A percentile compares a stretch with the other conserved stretches of the same genome.
Conservation (phyloP, 2,329 filamentous ascomycete species). For the Penicillium brasilianum region DNA sequence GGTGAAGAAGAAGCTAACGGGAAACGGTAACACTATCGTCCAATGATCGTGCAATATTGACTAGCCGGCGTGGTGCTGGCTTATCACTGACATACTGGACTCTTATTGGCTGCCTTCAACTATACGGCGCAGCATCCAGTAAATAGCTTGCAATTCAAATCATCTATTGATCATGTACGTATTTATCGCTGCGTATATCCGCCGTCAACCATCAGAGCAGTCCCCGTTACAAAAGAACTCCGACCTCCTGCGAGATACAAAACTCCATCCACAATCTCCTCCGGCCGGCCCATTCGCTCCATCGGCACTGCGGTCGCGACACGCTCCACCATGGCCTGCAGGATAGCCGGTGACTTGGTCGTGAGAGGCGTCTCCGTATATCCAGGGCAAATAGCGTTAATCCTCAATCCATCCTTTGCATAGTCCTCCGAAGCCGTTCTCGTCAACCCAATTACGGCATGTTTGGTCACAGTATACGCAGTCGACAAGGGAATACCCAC, state of each 20-base stretch:
- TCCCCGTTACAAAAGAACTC: slow-evolving; percentile 28
- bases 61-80: not conserved
- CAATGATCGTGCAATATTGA: not conserved
- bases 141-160: too few relatives aligned
- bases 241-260: slow-evolving; percentile 26
- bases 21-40: not conserved
- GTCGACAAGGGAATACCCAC: slow-evolving; percentile 48
- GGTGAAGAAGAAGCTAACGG: not conserved
- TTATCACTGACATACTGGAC: not conserved
- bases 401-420: slow-evolving; percentile 46
- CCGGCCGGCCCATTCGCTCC: slow-evolving; percentile 24
- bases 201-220: slow-evolving; percentile 26
- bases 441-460: slow-evolving; percentile 51
- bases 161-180: not conserved
- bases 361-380: slow-evolving; percentile 75
- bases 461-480: slow-evolving; percentile 45
- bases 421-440: slow-evolving; percentile 52
- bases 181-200: slow-evolving; percentile 24
- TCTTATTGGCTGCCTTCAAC: not conserved
- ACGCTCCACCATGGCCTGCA: slow-evolving; percentile 36
- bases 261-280: slow-evolving; percentile 29
- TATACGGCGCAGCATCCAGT: not conserved
- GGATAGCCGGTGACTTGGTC: slow-evolving; percentile 29
- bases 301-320: slow-evolving; percentile 25
- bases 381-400: slow-evolving; percentile 86